Evolutionary conservation across 805 yeast genomes (phyloP), one percentile per base, ranked within the genome.

Genomic region (Zygosaccharomyces kombuchaensis): DNA sequence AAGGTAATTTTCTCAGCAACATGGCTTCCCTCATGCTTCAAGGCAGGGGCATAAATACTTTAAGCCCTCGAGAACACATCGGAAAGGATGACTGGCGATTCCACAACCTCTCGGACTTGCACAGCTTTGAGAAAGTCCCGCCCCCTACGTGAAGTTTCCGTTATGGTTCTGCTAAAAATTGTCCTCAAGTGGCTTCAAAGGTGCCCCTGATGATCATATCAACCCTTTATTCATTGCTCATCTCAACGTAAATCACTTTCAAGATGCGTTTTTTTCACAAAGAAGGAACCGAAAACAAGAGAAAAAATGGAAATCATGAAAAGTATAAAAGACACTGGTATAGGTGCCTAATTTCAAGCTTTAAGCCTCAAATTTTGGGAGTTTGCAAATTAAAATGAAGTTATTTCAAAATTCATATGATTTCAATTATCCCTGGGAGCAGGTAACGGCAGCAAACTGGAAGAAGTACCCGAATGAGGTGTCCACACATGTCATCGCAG

Each of bases 371-470:
- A n/a, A 9, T 13, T 2, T 6, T 36, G n/a, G 13, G 13, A 10
- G 4, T 37, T 31, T 38, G 9, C 25, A 25, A 19, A 23, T 19
- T 16, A 58, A 22, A 39, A 91, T 91, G 99, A 87, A 84, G 65
- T 72, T 91, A 38, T 90, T 88, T 62, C 79, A 78, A 34, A 76
- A 85, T 32, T 66, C 73, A 14, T 91, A 85, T 63, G 71, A 68
- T 34, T 91, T 88, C 65, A 71, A 80, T 45, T 90, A 93, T 60
- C 79, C 95, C 0, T 91, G 98, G 97, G 95, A 85, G 21, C 88
- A 85, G 56, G 96, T 91, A 21, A 84, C 96, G 0, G 89, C 95
- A 1, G 97, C 98, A 42, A 89, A 90, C 67, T 91, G 99, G 99
- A 81, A 78, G 54, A 91, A 91, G 57, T 91, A 91, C 67, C 99